These are phyloP conservation scores for Saccharomycopsis sp. DNA, from an alignment of 805 yeast genomes.

Conservation along the genomic window DNA sequence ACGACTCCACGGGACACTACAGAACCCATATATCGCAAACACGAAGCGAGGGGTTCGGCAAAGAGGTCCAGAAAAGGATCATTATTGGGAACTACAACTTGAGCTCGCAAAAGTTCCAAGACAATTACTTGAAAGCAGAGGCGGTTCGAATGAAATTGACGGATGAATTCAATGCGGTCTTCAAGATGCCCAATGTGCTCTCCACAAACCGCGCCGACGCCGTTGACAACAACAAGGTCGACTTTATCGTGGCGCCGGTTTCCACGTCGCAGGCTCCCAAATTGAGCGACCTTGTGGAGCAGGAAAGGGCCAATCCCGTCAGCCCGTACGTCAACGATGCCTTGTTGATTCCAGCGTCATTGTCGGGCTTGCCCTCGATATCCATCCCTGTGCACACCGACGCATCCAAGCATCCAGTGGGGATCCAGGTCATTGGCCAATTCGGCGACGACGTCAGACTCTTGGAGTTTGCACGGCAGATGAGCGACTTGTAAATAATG, in stretches of 20 bases:
- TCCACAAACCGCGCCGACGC: slow-evolving; percentile 16
- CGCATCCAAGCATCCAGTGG: slow-evolving; percentile 35
- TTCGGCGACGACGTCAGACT: slow-evolving; percentile 70
- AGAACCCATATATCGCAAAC: slow-evolving; percentile 44
- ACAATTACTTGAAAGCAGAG: slow-evolving; percentile 73
- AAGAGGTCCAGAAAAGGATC: slow-evolving; percentile 76
- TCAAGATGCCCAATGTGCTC: slow-evolving; percentile 41
- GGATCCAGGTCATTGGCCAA: slow-evolving; percentile 80
- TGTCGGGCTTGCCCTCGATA: slow-evolving; percentile 86
- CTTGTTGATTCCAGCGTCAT: slow-evolving; percentile 80
- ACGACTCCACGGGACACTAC: slow-evolving; percentile 26
- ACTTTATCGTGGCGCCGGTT: slow-evolving; percentile 69
- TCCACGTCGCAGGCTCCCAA: slow-evolving; percentile 48
- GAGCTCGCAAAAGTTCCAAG: slow-evolving; percentile 58
- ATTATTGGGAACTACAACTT: slow-evolving; percentile 80
- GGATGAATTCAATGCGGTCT: slow-evolving; percentile 56
- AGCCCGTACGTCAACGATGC: slow-evolving; percentile 73
- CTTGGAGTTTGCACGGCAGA: slow-evolving; percentile 29
- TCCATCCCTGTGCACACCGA: slow-evolving; percentile 44
- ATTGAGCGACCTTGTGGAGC: slow-evolving; percentile 34
- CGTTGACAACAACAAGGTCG: slow-evolving; percentile 38
- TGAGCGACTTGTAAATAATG: background rate
- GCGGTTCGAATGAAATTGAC: slow-evolving; percentile 51
- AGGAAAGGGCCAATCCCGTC: slow-evolving; percentile 37
- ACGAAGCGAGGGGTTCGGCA: slow-evolving; percentile 61